phyloP scores from a whole-genome alignment of 208 protist genomes.

The Leishmania mexicana region DNA sequence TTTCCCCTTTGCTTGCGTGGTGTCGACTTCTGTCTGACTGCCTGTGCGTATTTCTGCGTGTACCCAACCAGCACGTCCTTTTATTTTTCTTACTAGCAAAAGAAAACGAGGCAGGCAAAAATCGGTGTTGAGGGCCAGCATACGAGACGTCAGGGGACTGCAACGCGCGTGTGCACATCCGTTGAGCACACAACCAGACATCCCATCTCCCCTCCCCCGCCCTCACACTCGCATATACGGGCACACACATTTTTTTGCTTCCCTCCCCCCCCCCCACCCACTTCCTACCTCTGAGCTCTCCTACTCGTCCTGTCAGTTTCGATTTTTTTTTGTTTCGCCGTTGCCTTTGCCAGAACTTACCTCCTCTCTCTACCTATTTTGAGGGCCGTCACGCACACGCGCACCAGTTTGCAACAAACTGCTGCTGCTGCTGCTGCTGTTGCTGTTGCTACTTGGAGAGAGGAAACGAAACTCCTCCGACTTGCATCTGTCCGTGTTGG shows the following conservation, averaged over 20 bases:
- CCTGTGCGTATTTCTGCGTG: conserved; percentile 4
- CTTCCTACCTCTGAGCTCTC: neutral
- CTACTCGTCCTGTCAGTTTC: neutral
- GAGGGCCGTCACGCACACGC: neutral
- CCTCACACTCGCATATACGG: neutral
- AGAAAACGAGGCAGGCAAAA: neutral
- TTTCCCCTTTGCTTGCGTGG: neutral
- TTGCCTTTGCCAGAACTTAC: neutral
- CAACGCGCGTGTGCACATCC: neutral
- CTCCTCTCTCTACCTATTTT: neutral
- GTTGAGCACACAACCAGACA: neutral
- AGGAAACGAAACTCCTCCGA: neutral
- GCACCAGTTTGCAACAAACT: neutral
- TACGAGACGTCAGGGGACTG: neutral
- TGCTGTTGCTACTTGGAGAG: neutral
- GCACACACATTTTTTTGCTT: neutral
- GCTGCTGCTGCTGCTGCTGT: no score
- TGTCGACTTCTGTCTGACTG: neutral
- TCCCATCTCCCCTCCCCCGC: neutral
- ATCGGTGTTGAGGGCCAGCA: neutral
- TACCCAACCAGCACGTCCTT: conserved; percentile 3
- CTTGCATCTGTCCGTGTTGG: neutral
- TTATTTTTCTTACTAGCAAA: conserved; percentile 4
- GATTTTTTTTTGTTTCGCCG: neutral
- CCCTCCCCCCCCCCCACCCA: neutral